Conservation (phyloP, 2,329 filamentous ascomycete species). For the Apiospora koreana region DNA sequence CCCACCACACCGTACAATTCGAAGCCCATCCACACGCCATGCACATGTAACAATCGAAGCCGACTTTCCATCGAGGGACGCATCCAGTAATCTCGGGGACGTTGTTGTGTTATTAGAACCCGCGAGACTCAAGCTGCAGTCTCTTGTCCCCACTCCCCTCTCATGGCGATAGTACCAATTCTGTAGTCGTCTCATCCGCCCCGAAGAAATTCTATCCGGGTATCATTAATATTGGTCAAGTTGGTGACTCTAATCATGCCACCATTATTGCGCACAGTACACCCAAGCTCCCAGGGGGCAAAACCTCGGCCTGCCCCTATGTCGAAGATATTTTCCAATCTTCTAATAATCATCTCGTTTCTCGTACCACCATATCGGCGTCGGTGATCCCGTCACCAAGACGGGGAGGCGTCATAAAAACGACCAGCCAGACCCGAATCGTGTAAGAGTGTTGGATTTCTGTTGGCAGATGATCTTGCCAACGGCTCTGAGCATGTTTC, state of each 20-base stretch:
- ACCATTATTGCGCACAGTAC: neutral
- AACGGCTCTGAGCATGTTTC: constrained; percentile 1
- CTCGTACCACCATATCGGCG: neutral
- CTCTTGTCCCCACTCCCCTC: neutral
- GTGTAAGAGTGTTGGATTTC: neutral
- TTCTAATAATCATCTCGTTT: constrained; percentile 7
- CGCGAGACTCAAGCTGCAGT: neutral
- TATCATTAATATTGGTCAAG: neutral
- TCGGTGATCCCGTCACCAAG: neutral
- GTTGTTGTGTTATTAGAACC: constrained; percentile 4
- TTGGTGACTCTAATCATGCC: neutral
- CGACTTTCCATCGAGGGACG: neutral
- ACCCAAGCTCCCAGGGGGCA: neutral
- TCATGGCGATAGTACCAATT: neutral
- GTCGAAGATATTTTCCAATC: constrained; percentile 5
- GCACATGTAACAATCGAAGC: neutral
- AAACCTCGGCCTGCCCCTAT: neutral
- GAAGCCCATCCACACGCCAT: neutral
- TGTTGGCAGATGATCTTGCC: neutral
- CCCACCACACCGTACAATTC: neutral
- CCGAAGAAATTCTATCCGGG: constrained; percentile 10
- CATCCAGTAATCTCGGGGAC: neutral
- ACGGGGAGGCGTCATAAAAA: neutral
- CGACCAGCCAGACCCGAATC: neutral
- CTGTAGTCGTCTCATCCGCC: neutral